Base-by-base conservation (phyloP, 2,329 filamentous ascomycete species). In the Fusarium bulbicola region DNA sequence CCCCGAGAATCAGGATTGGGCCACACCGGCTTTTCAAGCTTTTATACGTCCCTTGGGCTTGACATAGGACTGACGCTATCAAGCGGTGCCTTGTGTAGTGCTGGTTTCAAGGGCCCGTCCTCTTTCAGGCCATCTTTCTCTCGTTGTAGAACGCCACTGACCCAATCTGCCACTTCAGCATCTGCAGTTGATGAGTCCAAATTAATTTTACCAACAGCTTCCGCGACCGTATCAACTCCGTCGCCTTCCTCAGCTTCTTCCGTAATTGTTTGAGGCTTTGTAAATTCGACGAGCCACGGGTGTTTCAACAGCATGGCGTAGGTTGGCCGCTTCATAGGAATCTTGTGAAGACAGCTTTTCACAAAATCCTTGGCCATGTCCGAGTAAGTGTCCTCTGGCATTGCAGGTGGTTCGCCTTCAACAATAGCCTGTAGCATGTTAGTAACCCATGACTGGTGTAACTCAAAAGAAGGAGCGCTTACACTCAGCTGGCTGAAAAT, bases 401-500 rank as follows among this genome's bases (percentile, higher is more conserved):
- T 90, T 78, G 93, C 91, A 16, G 96, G 96, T 20, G 96, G 94
- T n/a, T 97, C 95, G 57, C 96, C 96, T 80, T 98, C 94, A 40
- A 99, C 96, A 80, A 99, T 99, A 63, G 96, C 96, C 96, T 99
- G 18, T 49, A 75, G 20, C 28, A 40, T 39, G 37, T 77, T 65
- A 76, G 64, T 63, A n/a, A 59, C 37, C 28, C n/a, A 18, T 20
- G 30, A 21, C 49, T 50, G 21, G 11, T 15, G 15, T 10, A 18
- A 26, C 21, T 24, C 43, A 56, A 36, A 15, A 37, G 20, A 37
- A 20, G 20, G 30, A 30, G 21, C 24, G 91, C 95, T 91, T 88
- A 98, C 96, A 78, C 93, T 97, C 39, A 99, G 86, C 81, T 99
- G 96, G 78, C 94, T 97, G 86, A 99, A 98, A 75, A 99, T 99